phyloP scores from a whole-genome alignment of 1,139 yeast species.

The Taphrina flavorubra region DNA sequence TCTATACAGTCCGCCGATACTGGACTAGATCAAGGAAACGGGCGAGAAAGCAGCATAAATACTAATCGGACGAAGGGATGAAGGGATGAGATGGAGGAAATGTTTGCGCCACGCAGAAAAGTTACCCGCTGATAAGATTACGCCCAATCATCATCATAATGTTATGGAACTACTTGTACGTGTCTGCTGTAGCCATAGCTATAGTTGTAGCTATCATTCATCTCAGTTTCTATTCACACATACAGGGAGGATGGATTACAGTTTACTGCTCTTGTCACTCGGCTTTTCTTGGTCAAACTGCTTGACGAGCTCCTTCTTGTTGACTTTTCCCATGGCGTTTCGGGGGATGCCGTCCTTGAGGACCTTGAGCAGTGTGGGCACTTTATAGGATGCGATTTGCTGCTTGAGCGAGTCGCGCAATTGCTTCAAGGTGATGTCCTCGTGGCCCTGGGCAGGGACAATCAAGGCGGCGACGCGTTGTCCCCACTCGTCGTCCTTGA shows the following conservation, averaged over 20 bases:
- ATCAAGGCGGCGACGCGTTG: conserved; percentile 52
- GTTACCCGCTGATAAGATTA: conserved; percentile 18
- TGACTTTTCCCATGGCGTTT: conserved; percentile 53
- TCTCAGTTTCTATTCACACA: background rate
- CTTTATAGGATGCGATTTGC: conserved; percentile 50
- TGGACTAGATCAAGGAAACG: too few relatives aligned
- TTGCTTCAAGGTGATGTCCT: conserved; percentile 45
- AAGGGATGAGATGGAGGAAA: background rate
- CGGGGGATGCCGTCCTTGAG: conserved; percentile 48
- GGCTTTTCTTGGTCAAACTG: conserved; percentile 40
- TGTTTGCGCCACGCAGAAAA: background rate
- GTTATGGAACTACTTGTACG: too few relatives aligned
- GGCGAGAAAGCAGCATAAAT: too few relatives aligned
- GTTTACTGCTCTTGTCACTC: conserved; percentile 15
- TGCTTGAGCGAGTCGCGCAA: conserved; percentile 49
- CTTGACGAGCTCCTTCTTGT: conserved; percentile 50
- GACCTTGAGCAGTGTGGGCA: conserved; percentile 48
- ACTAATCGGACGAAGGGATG: background rate
- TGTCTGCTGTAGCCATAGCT: too few relatives aligned
- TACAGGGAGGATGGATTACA: background rate
- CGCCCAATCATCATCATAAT: background rate
- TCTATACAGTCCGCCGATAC: too few relatives aligned
- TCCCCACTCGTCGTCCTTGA: conserved; percentile 52
- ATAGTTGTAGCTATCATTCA: background rate
- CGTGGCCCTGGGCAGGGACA: conserved; percentile 43